Evolutionary conservation across 2,329 filamentous ascomycete species (phyloP).

Genomic region (Beauveria varroae): DNA sequence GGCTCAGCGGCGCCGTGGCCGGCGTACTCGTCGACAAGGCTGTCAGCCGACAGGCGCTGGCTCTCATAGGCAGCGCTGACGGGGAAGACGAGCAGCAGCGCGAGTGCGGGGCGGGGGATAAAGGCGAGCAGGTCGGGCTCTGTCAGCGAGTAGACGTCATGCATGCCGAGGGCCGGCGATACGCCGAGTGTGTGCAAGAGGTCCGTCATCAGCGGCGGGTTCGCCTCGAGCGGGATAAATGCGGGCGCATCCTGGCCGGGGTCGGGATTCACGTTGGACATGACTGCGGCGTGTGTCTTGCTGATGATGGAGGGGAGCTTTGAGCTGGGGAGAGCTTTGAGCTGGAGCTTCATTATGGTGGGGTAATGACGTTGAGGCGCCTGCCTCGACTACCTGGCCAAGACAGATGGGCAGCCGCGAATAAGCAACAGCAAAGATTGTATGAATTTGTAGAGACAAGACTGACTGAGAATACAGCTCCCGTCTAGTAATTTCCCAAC

Average conservation of each 20-base stretch:
- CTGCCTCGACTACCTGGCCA: neutral
- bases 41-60: conserved; percentile 68
- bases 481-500: neutral
- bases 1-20: conserved; percentile 63
- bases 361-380: conserved; percentile 7
- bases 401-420: neutral
- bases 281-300: conserved; percentile 12
- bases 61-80: conserved; percentile 72
- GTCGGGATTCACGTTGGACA: conserved; percentile 34
- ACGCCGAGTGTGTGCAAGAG: conserved; percentile 81
- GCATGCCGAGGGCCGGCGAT: conserved; percentile 65
- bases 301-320: neutral
- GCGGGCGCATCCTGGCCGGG: conserved; percentile 31
- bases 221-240: conserved; percentile 60
- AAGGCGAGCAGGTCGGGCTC: conserved; percentile 79
- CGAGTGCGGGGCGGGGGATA: conserved; percentile 79
- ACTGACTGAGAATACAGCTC: neutral
- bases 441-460: neutral
- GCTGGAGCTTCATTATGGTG: conserved; percentile 8
- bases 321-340: neutral
- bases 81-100: conserved; percentile 88
- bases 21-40: conserved; percentile 51
- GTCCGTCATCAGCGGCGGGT: conserved; percentile 80
- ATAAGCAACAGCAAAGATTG: neutral
- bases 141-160: conserved; percentile 88